Percentiles rank a stretch among this genome's conserved stretches.
These are phyloP conservation scores for Clarireedia sp. DNA, from an alignment of 2,329 filamentous ascomycete species.

Conservation along the genomic window DNA sequence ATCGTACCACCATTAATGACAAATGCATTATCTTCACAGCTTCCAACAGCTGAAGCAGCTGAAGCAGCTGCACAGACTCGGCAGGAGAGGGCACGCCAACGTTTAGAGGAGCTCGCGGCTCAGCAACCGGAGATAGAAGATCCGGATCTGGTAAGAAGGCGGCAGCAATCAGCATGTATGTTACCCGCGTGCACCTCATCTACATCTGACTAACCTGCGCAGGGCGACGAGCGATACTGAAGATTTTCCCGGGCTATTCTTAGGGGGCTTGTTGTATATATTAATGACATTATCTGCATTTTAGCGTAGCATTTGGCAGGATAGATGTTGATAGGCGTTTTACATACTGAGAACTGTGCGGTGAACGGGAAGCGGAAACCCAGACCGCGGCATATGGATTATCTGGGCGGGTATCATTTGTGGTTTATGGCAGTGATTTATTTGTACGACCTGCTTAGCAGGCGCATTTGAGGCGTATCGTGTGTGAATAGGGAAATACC, in stretches of 20 bases:
- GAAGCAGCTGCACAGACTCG: conserved; percentile 6
- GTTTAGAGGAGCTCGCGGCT: conserved; percentile 22
- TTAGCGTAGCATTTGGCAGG: conserved; percentile 14
- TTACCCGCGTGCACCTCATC: neutral
- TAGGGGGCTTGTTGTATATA: neutral
- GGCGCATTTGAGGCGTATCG: too few species aligned
- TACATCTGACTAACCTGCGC: conserved; percentile 1
- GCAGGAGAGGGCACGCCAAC: conserved; percentile 18
- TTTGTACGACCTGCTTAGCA: too few species aligned
- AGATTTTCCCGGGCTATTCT: conserved; percentile 25
- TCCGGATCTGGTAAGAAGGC: conserved; percentile 15
- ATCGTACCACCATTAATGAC: conserved; percentile 14
- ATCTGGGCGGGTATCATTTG: too few species aligned
- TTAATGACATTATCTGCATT: conserved; percentile 10
- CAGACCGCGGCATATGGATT: too few species aligned
- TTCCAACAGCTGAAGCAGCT: neutral
- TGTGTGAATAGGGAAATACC: too few species aligned
- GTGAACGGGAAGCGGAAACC: neutral
- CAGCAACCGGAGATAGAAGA: conserved; percentile 19
- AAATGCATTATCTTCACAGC: conserved; percentile 1
- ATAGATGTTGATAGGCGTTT: conserved; percentile 1
- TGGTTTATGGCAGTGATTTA: too few species aligned
- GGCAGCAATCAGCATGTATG: conserved; percentile 17
- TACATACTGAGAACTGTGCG: neutral
- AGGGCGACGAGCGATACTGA: conserved; percentile 21